Percentiles rank a stretch among this genome's conserved stretches.
These are phyloP conservation scores for Oryza brachyantha DNA, from an alignment of 176 grass and related monocot species.

Conservation along the genomic window DNA sequence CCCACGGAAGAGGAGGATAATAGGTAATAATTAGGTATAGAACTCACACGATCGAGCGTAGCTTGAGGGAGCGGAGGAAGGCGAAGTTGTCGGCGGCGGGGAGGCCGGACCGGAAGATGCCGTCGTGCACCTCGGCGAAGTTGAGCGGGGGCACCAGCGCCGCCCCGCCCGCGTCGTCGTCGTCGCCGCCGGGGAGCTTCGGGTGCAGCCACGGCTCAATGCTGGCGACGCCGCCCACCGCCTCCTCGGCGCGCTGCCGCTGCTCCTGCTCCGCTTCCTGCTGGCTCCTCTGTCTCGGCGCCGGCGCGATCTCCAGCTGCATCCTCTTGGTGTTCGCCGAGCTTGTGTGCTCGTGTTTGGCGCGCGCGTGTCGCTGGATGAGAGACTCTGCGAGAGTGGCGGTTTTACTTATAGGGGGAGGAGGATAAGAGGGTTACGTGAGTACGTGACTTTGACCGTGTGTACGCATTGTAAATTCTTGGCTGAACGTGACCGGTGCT, in stretches of 20 bases:
- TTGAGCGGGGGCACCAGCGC: slow-evolving; percentile 60
- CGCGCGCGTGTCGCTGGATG: background rate
- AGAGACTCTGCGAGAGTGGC: background rate
- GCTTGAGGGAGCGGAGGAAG: slow-evolving; percentile 69
- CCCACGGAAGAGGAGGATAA: too few relatives aligned
- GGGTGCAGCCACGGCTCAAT: slow-evolving; percentile 8
- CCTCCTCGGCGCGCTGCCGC: background rate
- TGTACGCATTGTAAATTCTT: background rate
- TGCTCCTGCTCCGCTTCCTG: background rate
- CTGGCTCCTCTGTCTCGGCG: slow-evolving; percentile 45
- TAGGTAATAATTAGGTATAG: background rate
- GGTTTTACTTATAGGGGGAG: background rate
- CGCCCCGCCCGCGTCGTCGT: background rate
- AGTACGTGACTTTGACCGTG: background rate
- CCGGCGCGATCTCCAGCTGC: slow-evolving; percentile 47
- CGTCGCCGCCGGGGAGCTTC: background rate
- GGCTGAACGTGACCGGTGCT: background rate
- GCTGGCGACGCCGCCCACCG: slow-evolving; percentile 12
- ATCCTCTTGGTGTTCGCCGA: slow-evolving; percentile 17
- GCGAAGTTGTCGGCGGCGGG: slow-evolving; percentile 56
- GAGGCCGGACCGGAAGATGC: slow-evolving; percentile 89
- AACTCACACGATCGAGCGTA: slow-evolving; percentile 79
- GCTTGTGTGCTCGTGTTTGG: background rate
- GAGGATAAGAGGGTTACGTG: background rate
- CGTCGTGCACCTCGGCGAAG: slow-evolving; percentile 77